phyloP scores from a whole-genome alignment of 2,329 filamentous ascomycete genomes.

The Pseudogymnoascus sp. region DNA sequence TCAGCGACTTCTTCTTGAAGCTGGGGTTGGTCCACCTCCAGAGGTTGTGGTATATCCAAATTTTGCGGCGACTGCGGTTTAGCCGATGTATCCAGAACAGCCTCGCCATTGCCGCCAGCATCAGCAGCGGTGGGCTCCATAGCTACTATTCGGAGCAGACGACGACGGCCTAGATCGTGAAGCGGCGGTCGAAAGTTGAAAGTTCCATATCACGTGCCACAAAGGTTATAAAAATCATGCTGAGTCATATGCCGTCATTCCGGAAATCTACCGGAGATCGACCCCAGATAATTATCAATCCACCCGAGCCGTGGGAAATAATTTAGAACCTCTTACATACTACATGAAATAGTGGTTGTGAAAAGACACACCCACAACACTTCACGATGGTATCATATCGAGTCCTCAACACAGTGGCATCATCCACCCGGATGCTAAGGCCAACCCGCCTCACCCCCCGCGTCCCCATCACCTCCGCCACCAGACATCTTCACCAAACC shows the following conservation, averaged over 20 bases:
- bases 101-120: not conserved
- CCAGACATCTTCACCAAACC: constrained; percentile 35
- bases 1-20: not conserved
- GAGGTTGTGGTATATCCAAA: not conserved
- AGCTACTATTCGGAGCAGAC: not conserved
- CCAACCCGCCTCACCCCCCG: not conserved
- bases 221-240: not conserved
- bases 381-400: constrained; percentile 2
- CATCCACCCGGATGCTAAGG: not conserved
- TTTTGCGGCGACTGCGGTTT: not conserved
- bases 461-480: constrained; percentile 22
- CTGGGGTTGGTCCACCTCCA: not conserved
- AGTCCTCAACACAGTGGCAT: not conserved
- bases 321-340: not conserved
- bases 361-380: not conserved
- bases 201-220: not conserved
- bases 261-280: not conserved
- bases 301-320: not conserved
- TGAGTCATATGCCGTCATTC: constrained; percentile 3
- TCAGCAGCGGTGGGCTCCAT: not conserved
- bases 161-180: not conserved
- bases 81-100: not conserved
- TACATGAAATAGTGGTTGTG: not conserved
- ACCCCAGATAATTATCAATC: not conserved
- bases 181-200: not conserved